A percentile compares a stretch with the other conserved stretches of the same genome.
Evolutionary conservation across 768 basidiomycete species (phyloP).

Genomic region (Strobilomyces confusus): DNA sequence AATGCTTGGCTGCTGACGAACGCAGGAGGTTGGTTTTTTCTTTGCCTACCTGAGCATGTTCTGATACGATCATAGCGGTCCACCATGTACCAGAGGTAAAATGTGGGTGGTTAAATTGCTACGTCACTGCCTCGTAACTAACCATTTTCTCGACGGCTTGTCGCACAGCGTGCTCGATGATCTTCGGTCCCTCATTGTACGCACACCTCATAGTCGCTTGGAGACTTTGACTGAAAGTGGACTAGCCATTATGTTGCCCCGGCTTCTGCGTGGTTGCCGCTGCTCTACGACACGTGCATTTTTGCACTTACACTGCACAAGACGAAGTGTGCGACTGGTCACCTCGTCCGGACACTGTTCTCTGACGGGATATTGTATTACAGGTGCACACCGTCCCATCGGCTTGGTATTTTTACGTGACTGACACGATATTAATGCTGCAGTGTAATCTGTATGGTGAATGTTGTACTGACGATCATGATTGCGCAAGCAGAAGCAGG

Average conservation of each 20-base stretch:
- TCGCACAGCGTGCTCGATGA: constrained; percentile 39
- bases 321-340: constrained; percentile 20
- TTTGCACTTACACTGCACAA: constrained; percentile 32
- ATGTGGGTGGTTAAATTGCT: constrained; percentile 9
- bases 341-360: constrained; percentile 24
- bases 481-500: constrained; percentile 29
- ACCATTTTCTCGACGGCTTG: neutral
- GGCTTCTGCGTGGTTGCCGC: constrained; percentile 39
- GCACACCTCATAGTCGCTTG: neutral
- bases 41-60: neutral
- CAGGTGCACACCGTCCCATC: constrained; percentile 17
- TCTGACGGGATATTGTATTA: constrained; percentile 36
- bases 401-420: neutral
- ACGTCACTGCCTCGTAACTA: constrained; percentile 31
- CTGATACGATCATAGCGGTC: constrained; percentile 13
- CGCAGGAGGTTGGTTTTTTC: constrained; percentile 42
- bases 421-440: neutral
- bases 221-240: neutral
- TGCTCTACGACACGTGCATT: constrained; percentile 37
- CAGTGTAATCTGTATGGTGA: constrained; percentile 39
- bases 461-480: constrained; percentile 37
- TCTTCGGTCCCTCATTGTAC: constrained; percentile 29
- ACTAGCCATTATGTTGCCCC: constrained; percentile 27
- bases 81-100: neutral
- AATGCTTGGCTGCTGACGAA: constrained; percentile 53